Percentiles rank a stretch among this genome's conserved stretches.
Evolutionary conservation across 2,329 filamentous ascomycete genomes (phyloP).

Genomic region (Aaosphaeria arxii): DNA sequence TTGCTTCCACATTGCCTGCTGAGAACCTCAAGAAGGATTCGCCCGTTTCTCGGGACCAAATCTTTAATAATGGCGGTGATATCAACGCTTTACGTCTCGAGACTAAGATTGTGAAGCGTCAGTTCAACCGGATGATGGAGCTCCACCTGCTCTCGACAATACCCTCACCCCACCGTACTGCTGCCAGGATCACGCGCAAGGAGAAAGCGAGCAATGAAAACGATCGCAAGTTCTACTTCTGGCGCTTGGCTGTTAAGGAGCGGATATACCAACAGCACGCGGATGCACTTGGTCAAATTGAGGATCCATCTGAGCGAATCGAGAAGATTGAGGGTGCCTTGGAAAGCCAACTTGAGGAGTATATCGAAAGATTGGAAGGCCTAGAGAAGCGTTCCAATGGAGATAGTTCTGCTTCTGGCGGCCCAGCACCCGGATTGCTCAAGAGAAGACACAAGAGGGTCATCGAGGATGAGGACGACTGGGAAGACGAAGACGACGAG

Average conservation of each 20-base stretch:
- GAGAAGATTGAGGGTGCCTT: conserved; percentile 71
- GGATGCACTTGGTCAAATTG: conserved; percentile 65
- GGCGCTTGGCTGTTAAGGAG: conserved; percentile 74
- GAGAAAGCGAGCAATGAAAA: conserved; percentile 53
- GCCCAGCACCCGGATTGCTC: conserved; percentile 14
- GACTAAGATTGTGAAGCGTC: conserved; percentile 71
- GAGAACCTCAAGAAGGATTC: conserved; percentile 53
- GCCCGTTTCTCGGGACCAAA: conserved; percentile 48
- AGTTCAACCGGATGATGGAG: conserved; percentile 72
- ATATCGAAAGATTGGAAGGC: conserved; percentile 61
- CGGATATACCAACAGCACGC: conserved; percentile 73
- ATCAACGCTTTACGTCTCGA: conserved; percentile 57
- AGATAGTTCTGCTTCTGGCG: background rate
- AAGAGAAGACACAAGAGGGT: conserved; percentile 35
- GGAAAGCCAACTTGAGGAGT: conserved; percentile 67
- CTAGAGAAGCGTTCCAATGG: conserved; percentile 32
- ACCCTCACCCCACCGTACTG: conserved; percentile 47
- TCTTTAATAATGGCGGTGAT: conserved; percentile 56
- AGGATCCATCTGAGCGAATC: conserved; percentile 63
- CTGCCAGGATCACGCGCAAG: conserved; percentile 42
- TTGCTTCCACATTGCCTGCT: conserved; percentile 49
- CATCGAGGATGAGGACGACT: conserved; percentile 38
- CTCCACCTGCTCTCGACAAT: conserved; percentile 67
- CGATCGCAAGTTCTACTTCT: conserved; percentile 64
- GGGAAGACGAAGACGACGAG: conserved; percentile 29